These are phyloP conservation scores for Xerocomus alliaceus DNA, from an alignment of 1,284 basidiomycete species.

Conservation along the genomic window DNA sequence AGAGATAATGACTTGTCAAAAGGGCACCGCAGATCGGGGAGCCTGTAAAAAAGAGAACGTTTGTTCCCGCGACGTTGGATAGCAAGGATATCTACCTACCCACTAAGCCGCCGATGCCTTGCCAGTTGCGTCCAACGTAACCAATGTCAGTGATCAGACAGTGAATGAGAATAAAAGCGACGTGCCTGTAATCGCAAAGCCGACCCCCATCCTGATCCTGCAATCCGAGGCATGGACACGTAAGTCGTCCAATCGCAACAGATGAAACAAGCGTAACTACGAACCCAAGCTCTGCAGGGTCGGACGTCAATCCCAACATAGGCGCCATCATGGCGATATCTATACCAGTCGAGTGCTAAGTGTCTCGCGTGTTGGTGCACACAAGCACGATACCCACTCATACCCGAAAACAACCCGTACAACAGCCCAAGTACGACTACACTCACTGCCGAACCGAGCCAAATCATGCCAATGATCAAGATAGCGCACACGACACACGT, in stretches of 20 bases:
- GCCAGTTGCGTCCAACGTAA: too few relatives aligned
- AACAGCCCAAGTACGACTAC: slow-evolving; percentile 53
- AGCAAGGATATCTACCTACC: slow-evolving; percentile 18
- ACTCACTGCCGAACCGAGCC: slow-evolving; percentile 47
- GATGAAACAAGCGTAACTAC: background rate
- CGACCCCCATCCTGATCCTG: slow-evolving; percentile 35
- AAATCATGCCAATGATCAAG: slow-evolving; percentile 51
- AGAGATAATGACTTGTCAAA: slow-evolving; percentile 34
- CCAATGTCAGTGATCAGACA: too few relatives aligned
- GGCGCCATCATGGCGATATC: slow-evolving; percentile 37
- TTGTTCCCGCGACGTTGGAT: background rate
- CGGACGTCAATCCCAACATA: slow-evolving; percentile 31
- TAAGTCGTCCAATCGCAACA: background rate
- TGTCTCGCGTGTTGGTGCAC: background rate
- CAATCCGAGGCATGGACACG: background rate
- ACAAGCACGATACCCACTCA: slow-evolving; percentile 21
- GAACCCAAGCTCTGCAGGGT: slow-evolving; percentile 37
- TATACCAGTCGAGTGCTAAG: background rate
- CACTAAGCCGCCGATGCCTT: slow-evolving; percentile 36
- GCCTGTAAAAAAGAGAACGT: slow-evolving; percentile 19
- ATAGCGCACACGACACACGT: slow-evolving; percentile 34
- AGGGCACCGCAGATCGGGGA: slow-evolving; percentile 41
- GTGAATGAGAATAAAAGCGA: background rate
- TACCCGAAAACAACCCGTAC: slow-evolving; percentile 59
- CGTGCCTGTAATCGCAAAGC: slow-evolving; percentile 31